Conservation (phyloP, 2,329 filamentous ascomycete genomes). For the Zasmidium cellare region DNA sequence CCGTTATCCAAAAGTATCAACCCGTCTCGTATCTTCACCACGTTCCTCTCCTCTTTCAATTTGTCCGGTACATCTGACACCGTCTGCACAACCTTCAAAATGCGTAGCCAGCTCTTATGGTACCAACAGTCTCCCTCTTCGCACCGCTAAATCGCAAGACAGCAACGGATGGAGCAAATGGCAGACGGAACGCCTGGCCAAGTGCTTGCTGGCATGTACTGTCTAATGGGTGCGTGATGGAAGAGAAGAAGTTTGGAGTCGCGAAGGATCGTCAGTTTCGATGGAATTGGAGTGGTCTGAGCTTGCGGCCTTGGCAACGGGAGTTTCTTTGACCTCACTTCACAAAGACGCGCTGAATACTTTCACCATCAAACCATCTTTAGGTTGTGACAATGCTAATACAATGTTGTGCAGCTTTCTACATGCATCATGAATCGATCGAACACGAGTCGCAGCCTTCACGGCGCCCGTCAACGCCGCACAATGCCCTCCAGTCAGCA, state of each 20-base stretch:
- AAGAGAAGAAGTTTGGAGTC: conserved; percentile 6
- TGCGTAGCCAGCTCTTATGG: conserved; percentile 31
- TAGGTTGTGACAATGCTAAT: too few relatives aligned
- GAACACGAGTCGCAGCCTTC: too few relatives aligned
- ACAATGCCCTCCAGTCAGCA: too few relatives aligned
- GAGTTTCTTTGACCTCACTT: too few relatives aligned
- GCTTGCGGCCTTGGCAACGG: too few relatives aligned
- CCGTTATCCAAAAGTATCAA: too few relatives aligned
- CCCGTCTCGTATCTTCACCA: not conserved
- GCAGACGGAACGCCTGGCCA: conserved; percentile 8
- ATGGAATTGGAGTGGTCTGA: too few relatives aligned
- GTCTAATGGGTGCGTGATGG: conserved; percentile 17
- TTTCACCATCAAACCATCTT: too few relatives aligned
- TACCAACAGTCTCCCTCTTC: conserved; percentile 27
- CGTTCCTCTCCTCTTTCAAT: not conserved
- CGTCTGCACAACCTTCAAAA: conserved; percentile 25
- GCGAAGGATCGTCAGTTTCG: not conserved
- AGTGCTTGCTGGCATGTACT: conserved; percentile 20
- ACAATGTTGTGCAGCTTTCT: too few relatives aligned
- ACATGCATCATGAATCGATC: too few relatives aligned
- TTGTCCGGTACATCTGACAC: conserved; percentile 30
- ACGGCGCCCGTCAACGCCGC: too few relatives aligned
- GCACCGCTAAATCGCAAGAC: conserved; percentile 27
- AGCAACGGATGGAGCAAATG: conserved; percentile 14
- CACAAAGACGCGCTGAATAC: too few relatives aligned